These are phyloP conservation scores for Ceratobasidium sp. DNA, from an alignment of 1,284 basidiomycete genomes.

Conservation along the genomic window DNA sequence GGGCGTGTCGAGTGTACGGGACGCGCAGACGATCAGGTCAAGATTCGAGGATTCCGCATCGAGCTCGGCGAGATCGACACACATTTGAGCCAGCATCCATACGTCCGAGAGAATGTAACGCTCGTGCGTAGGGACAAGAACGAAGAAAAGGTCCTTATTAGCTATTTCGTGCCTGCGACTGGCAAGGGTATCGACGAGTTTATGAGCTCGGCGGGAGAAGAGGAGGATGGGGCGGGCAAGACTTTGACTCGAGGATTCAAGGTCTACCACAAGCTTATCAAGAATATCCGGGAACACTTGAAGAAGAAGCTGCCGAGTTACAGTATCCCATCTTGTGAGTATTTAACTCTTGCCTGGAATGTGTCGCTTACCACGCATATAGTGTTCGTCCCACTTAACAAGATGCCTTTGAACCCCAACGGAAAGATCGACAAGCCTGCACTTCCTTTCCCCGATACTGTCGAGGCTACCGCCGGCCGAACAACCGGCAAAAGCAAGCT, in stretches of 20 bases:
- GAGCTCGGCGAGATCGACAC: slow-evolving; percentile 99
- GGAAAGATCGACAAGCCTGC: slow-evolving; percentile 99
- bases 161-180: slow-evolving; percentile 95
- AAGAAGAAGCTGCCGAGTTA: slow-evolving; percentile 98
- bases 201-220: slow-evolving; percentile 69
- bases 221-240: slow-evolving; percentile 59
- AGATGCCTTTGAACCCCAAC: slow-evolving; percentile 98
- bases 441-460: slow-evolving; percentile 98
- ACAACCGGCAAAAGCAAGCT: slow-evolving; percentile 48
- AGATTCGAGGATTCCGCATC: slow-evolving; percentile 99
- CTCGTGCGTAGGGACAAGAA: slow-evolving; percentile 97
- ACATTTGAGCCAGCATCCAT: slow-evolving; percentile 90
- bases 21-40: slow-evolving; percentile 98
- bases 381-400: slow-evolving; percentile 94
- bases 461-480: slow-evolving; percentile 62
- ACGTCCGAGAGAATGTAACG: slow-evolving; percentile 96
- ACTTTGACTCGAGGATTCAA: slow-evolving; percentile 74
- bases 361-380: slow-evolving; percentile 38
- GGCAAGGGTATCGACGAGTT: slow-evolving; percentile 73
- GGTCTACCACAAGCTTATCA: slow-evolving; percentile 87
- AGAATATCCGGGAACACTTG: slow-evolving; percentile 92
- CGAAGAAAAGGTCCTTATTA: slow-evolving; percentile 98
- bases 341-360: slow-evolving; percentile 14
- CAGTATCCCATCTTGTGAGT: slow-evolving; percentile 82
- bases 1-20: slow-evolving; percentile 98